Conservation (phyloP, 306 rosid species). For the Prunus fruticosa region DNA sequence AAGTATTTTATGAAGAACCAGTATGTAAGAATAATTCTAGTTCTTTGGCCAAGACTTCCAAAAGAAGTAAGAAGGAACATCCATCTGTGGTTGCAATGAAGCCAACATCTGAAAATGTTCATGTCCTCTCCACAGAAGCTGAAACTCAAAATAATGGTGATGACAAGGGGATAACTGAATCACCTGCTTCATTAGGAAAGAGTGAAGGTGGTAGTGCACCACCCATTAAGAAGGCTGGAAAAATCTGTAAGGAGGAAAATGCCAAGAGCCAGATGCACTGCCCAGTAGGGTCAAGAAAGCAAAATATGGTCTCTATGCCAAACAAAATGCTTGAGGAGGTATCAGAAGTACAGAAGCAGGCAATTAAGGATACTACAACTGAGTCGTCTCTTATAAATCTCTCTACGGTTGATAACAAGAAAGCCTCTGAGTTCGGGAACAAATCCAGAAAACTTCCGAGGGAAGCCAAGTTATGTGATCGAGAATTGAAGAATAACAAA, state of each 20-base stretch:
- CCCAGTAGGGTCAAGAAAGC: slow-evolving; percentile 37
- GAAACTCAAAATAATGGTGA: slow-evolving; percentile 27
- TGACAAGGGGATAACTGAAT: slow-evolving; percentile 11
- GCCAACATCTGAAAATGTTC: slow-evolving; percentile 31
- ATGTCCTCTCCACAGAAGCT: slow-evolving; percentile 23
- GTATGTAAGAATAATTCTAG: background rate
- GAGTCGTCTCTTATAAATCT: slow-evolving; percentile 25
- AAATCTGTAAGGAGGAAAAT: slow-evolving; percentile 15
- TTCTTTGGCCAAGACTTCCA: slow-evolving; percentile 28
- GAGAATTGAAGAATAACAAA: slow-evolving; percentile 29
- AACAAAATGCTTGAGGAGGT: slow-evolving; percentile 27
- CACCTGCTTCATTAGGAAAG: slow-evolving; percentile 24
- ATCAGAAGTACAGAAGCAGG: slow-evolving; percentile 29
- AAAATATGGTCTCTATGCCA: slow-evolving; percentile 31
- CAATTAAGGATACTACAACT: slow-evolving; percentile 22
- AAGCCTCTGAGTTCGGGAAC: slow-evolving; percentile 6
- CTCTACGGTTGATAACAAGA: slow-evolving; percentile 22
- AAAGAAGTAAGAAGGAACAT: slow-evolving; percentile 40
- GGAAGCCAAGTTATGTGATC: slow-evolving; percentile 26
- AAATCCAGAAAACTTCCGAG: slow-evolving; percentile 22
- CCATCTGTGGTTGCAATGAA: slow-evolving; percentile 15
- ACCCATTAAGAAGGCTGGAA: slow-evolving; percentile 31
- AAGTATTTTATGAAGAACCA: slow-evolving; percentile 25
- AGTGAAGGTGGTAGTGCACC: slow-evolving; percentile 28
- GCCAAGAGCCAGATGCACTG: slow-evolving; percentile 7